Base-by-base conservation (phyloP, 129 eudicot species). In the Dittrichia graveolens region DNA sequence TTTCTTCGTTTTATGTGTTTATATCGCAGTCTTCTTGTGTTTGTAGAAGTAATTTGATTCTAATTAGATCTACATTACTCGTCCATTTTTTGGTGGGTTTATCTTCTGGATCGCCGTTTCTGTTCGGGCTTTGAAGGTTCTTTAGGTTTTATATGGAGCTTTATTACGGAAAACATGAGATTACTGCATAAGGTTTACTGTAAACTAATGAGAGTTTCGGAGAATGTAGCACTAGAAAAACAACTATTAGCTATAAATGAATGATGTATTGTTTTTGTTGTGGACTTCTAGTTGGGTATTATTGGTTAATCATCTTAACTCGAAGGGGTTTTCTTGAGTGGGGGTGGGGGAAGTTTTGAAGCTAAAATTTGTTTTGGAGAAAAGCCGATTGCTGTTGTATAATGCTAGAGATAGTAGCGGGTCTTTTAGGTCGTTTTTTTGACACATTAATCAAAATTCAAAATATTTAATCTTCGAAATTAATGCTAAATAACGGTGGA, bases 61-160 rank as follows among this genome's bases (percentile, higher is more conserved):
- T 68, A 48, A 59, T 68, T 77, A 59, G 81, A 69, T 68, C 75
- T 76, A 50, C 72, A 75, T 55, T 44, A 60, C 55, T 46, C 61
- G 43, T 76, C 43, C n/a, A 49, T 57, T 47, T 11, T 34, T 18
- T 41, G 64, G 43, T 34, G 39, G 3, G 47, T 34, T 4, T 1
- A 54, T 34, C 34, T 72, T 58, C 37, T 7, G 59, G 76, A 72
- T 72, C 76, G 76, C 67, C 58, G 13, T 59, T 45, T 58, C 16
- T 1, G 7, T 44, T n/a, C 5, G 34, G 60, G 34, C 7, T 44
- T 34, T 58, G 48, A 11, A 56, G 45, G 38, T 5, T 66, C 14
- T 35, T 67, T 59, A 57, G 60, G 68, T 67, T 67, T 60, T 10
- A 45, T 44, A 35, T 37, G 52, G 15, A 47, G 46, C 50, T 15